These are phyloP conservation scores for Didymella exigua DNA, from an alignment of 2,329 filamentous ascomycete genomes.

Conservation along the genomic window DNA sequence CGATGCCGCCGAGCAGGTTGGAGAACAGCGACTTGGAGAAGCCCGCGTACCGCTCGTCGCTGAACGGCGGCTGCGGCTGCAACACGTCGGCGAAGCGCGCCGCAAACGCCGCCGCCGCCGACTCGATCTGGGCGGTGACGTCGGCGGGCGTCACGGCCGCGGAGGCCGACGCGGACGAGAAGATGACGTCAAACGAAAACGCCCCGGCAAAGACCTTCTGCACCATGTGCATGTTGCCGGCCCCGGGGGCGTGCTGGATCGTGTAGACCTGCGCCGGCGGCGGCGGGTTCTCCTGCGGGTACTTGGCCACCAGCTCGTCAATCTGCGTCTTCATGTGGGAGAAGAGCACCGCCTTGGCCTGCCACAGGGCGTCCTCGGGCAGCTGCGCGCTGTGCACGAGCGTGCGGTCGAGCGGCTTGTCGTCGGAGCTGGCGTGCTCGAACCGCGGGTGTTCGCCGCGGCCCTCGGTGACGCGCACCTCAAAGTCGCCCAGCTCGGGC, in stretches of 20 bases:
- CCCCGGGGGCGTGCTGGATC: conserved; percentile 69
- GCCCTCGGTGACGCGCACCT: conserved; percentile 76
- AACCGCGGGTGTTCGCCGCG: conserved; percentile 63
- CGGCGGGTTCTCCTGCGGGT: conserved; percentile 67
- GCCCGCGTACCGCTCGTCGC: conserved; percentile 70
- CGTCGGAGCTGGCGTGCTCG: conserved; percentile 67
- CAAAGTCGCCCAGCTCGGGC: conserved; percentile 76
- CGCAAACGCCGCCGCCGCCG: conserved; percentile 70
- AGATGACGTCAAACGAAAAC: conserved; percentile 92
- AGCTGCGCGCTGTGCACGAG: conserved; percentile 74
- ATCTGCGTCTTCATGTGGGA: conserved; percentile 67
- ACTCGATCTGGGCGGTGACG: conserved; percentile 71
- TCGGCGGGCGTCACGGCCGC: conserved; percentile 62
- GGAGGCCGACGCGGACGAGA: conserved; percentile 75
- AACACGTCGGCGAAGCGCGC: conserved; percentile 76
- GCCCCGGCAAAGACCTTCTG: conserved; percentile 89
- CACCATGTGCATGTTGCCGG: conserved; percentile 83
- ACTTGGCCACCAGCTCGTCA: conserved; percentile 63
- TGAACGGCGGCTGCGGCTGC: conserved; percentile 76
- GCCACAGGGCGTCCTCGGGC: conserved; percentile 76
- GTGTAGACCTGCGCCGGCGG: conserved; percentile 87
- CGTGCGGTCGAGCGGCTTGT: conserved; percentile 76
- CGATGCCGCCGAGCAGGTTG: conserved; percentile 90
- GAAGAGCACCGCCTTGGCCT: conserved; percentile 73
- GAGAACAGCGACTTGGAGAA: conserved; percentile 93